phyloP scores from a whole-genome alignment of 2,329 filamentous ascomycete genomes.

The Beauveria medogensis region DNA sequence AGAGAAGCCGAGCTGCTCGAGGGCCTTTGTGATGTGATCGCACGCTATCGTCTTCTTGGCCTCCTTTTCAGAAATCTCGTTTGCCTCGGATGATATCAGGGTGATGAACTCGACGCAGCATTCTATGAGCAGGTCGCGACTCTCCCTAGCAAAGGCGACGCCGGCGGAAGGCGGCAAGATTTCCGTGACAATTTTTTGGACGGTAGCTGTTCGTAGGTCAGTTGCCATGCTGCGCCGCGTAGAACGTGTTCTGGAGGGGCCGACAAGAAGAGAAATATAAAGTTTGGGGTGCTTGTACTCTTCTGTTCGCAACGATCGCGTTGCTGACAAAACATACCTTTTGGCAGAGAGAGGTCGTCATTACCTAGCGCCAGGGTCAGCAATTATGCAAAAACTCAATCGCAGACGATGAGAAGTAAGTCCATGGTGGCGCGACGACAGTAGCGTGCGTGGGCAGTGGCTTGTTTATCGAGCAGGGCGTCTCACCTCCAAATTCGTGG shows the following conservation, averaged over 20 bases:
- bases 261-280: background rate
- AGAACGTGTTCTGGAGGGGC: background rate
- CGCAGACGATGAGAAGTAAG: constrained; percentile 9
- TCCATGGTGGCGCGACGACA: background rate
- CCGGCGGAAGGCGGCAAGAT: constrained; percentile 71
- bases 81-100: constrained; percentile 94
- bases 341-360: constrained; percentile 57
- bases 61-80: constrained; percentile 97
- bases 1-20: constrained; percentile 84
- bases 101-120: constrained; percentile 99
- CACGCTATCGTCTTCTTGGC: constrained; percentile 98
- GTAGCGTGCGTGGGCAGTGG: background rate
- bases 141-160: constrained; percentile 88
- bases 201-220: constrained; percentile 45
- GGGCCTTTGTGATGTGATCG: constrained; percentile 92
- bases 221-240: constrained; percentile 2
- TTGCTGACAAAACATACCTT: constrained; percentile 38
- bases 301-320: background rate
- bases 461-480: background rate
- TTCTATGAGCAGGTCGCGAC: constrained; percentile 90
- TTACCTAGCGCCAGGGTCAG: constrained; percentile 35
- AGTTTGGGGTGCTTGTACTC: background rate
- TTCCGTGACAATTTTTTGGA: constrained; percentile 86
- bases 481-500: constrained; percentile 56
- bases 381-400: constrained; percentile 24